Evolutionary conservation across 768 basidiomycete genomes (phyloP), one percentile per base, ranked within the genome.

Genomic region (Mycena maculata): DNA sequence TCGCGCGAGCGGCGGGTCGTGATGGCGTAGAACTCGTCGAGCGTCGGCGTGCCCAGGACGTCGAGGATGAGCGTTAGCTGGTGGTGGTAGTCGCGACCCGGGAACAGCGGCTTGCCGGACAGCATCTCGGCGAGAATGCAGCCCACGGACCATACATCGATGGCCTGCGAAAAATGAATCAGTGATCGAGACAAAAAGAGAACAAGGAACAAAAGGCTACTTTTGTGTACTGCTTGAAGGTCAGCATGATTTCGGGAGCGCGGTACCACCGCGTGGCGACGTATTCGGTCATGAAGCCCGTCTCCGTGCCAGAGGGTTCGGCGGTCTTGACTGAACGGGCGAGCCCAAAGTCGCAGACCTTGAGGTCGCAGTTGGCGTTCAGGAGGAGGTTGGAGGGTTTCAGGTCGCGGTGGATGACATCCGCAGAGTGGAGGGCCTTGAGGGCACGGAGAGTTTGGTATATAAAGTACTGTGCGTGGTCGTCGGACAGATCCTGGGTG

Each of bases 211-310:
- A 68, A 11, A 13, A 27, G 58, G 47, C 54, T 12, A 60, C 52
- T 36, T 96, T 96, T 56, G 96, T 97, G 81, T 99, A 99, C 77
- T 98, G 93, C 77, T 98, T 97, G 86, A 98, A 99, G 12, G 96
- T 98, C 56, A 99, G 86, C 98, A 99, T 99, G 82, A 99, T 96
- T 78, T 99, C 98, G 0, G 98, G 98, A 0, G 98, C 98, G 39
- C 98, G 90, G 76, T 99, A 99, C 98, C 98, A 99, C 72, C 98
- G 86, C 27, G 98, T 99, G 2, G 98, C 97, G 53, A 99, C 98
- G 75, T 96, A 97, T 89, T 95, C 94, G 2, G 95, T 97, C 95
- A 96, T 95, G 82, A 95, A 96, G 7, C 90, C 90, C 8, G 87
- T 93, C 72, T 93, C 92, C 9, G 92, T 93, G 25, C 92, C 93